Evolutionary conservation across 768 basidiomycete species (phyloP), one percentile per base, ranked within the genome.

Genomic region (Russula sp.): DNA sequence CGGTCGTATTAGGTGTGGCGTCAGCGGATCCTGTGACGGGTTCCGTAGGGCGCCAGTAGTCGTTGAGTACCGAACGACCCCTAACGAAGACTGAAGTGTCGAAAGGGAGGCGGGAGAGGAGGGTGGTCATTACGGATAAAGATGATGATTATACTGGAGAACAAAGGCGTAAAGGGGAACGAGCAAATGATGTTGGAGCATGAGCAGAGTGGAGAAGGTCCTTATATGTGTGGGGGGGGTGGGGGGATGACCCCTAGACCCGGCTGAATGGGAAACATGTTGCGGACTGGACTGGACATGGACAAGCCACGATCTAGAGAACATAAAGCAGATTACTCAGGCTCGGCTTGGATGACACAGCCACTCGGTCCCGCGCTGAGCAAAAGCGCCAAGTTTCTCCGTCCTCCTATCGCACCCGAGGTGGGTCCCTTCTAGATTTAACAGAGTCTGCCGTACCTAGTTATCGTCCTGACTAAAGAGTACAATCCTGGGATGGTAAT

Each of bases 101-200:
- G 40, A 64, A 64, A 4, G 58, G 54, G 22, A 64, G 6, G 32
- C 63, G 57, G 4, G 63, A 64, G 39, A 64, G 14, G 14, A 64
- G 48, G 7, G 63, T 56, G 18, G 63, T 4, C 63, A 64, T 64
- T 37, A 31, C 9, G 35, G 54, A 44, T 42, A 9, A 45, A 18
- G 42, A n/a, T 14, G 42, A n/a, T 14, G 3, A 37, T 16, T 18
- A 42, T 10, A 39, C 13, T 35, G 14, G 6, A 1, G 45, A 2
- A 16, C 7, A 3, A 35, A 35, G 20, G 45, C 45, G 14, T 3
- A 47, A 47, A 13, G 55, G 3, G 34, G 35, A 18, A 44, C 3
- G 18, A 20, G n/a, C 2, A 49, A 27, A 22, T 22, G 22, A 27
- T 5, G 48, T 3, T 8, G 58, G 9, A 59, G 47, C 16, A 20